Evolutionary conservation across 495 filamentous ascomycete genomes (phyloP), one percentile per base, ranked within the genome.

Genomic region (Chaetomium tenue): DNA sequence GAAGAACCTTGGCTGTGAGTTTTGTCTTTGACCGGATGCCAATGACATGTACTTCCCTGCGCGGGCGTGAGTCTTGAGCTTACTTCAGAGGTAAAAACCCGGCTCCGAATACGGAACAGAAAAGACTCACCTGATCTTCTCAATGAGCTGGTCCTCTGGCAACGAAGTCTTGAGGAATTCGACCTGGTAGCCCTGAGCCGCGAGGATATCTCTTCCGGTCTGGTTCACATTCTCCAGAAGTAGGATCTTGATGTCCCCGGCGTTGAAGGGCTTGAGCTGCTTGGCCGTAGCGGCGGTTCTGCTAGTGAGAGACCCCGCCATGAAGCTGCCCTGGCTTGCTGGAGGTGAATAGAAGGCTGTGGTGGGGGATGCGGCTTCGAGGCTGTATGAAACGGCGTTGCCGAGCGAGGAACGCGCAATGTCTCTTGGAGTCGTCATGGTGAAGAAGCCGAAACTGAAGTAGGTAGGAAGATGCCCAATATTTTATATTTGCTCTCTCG

Each of bases 11-110:
- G 58, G 88, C 89, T 15, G 88, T 92, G 66, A 99, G 85, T 78
- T 92, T 96, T 22, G 95, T 99, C 80, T 99, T 98, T 30, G 95
- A 98, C 65, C 95, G 90, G 67, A 98, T 97, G 64, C 95, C 95
- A 73, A 99, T 94, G 71, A 97, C 95, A 72, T 98, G 95, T 44
- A 97, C 91, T 78, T 97, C 91, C 44, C 91, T 96, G 61, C 22
- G 23, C 23, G 25, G 46, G 66, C 65, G 5, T 42, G 1, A 39
- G 39, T 25, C 9, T 15, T 44, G 18, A 11, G 16, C 13, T 44
- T 44, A 16, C 13, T 44, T 44, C 16, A 44, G 30, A 30, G 33
- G 16, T 26, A 63, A 70, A 70, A 61, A 52, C 55, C 57, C 46
- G 57, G 25, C 66, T 65, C 69, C 70, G 69, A 71, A 68, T n/a